Percentiles rank a stretch among this genome's conserved stretches.
Conservation (phyloP, 345 rosid genomes). For the Brassica carinata region DNA sequence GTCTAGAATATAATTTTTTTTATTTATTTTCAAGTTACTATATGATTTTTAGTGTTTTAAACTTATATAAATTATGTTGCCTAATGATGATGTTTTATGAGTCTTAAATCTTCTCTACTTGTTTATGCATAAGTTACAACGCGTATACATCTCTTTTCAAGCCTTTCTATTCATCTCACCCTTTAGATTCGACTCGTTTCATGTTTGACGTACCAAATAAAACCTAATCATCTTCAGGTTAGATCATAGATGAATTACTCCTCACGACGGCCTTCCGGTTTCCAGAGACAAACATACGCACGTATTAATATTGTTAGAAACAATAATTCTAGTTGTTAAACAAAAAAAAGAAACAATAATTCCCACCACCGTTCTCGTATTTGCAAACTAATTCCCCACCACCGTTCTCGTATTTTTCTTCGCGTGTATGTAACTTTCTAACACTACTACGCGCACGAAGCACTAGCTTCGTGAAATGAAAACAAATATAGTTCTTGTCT, state of each 20-base stretch:
- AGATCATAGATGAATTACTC: neutral
- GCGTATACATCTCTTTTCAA: neutral
- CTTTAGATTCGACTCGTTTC: neutral
- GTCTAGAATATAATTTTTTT: neutral
- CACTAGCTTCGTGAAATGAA: constrained; percentile 24
- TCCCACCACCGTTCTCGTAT: neutral
- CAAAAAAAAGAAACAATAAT: neutral
- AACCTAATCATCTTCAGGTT: neutral
- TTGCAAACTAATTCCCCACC: neutral
- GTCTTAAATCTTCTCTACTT: neutral
- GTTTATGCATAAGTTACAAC: neutral
- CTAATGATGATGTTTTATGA: neutral
- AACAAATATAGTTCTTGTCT: constrained; percentile 23
- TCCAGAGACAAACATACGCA: neutral
- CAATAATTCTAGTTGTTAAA: too few species aligned
- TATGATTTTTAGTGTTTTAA: neutral
- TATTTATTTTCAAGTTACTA: neutral
- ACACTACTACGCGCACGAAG: constrained; percentile 40
- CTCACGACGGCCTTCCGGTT: neutral
- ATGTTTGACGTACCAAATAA: neutral
- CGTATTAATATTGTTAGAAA: neutral
- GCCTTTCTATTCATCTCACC: neutral
- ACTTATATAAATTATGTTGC: neutral
- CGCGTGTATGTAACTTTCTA: constrained; percentile 1
- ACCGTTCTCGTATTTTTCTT: constrained; percentile 1